Base-by-base conservation (phyloP, 495 filamentous ascomycete species). In the Paragyromitra xinjiangensis region DNA sequence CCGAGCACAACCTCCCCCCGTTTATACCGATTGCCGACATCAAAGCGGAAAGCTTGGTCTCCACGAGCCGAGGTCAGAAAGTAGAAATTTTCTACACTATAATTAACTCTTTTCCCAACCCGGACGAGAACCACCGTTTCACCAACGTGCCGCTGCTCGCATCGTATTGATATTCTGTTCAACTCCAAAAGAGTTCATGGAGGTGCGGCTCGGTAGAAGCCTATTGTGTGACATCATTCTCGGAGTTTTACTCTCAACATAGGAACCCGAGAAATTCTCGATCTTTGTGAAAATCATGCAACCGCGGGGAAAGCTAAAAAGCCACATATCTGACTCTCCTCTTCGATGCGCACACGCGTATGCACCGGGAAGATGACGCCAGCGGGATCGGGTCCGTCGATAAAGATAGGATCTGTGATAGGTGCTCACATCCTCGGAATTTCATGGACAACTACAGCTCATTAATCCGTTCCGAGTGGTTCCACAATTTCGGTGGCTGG, bases 321-420 rank as follows among this genome's bases (percentile, higher is more conserved):
- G 24, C 48, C 48, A 73, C 45, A 53, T 22, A 73, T 56, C 64
- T 56, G 26, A 24, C 29, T 53, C 71, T 34, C n/a, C 39, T 45
- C 37, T 29, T 26, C 8, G 51, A 61, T 59, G 56, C 19, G 12
- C 63, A 48, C 45, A 42, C 26, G 37, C 61, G 59, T 45, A 58
- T 69, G 50, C 51, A 58, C 44, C 68, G 42, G 56, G 51, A n/a
- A 61, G 69, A 77, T 77, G 59, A 72, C 68, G 68, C 34, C 65
- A 55, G 24, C 50, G 62, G 26, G 29, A 72, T 73, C 68, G 53
- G 50, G 48, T 39, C 42, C 40, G 48, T 66, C 19, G 69, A 77
- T 77, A 77, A 77, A 77, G 59, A 73, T 73, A 24, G 69, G 37
- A 40, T 61, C 59, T 77, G 50, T 73, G 74, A 73, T 77, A 73